Conservation (phyloP, 2,329 filamentous ascomycete genomes). For the Berkeleyomyces rouxiae region DNA sequence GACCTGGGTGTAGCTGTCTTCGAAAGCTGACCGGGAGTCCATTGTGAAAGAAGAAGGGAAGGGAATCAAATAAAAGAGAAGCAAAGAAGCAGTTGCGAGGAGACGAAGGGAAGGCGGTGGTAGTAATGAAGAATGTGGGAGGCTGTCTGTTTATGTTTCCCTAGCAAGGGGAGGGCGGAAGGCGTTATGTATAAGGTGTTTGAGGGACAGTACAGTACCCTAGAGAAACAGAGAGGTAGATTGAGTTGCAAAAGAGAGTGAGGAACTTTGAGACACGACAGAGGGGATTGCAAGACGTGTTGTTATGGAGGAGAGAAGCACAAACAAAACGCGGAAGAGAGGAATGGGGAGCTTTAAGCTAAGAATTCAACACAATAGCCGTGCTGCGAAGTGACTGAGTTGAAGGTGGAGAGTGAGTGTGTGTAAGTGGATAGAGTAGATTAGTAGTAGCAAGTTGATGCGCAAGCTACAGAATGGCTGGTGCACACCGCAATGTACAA, state of each 20-base stretch:
- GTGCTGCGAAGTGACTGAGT: not conserved
- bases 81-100: slow-evolving; percentile 1
- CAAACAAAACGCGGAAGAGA: not conserved
- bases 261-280: not conserved
- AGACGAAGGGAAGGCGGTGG: slow-evolving; percentile 1
- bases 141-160: slow-evolving; percentile 3
- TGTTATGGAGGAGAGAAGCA: not conserved
- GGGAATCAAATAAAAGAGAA: slow-evolving; percentile 9
- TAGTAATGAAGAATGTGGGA: slow-evolving; percentile 7
- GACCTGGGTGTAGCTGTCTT: slow-evolving; percentile 22
- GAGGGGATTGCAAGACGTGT: not conserved
- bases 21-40: slow-evolving; percentile 25
- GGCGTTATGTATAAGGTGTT: slow-evolving; percentile 6
- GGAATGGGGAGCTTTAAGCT: slow-evolving; percentile 1
- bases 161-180: slow-evolving; percentile 1
- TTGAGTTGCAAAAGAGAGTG: not conserved
- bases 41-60: slow-evolving; percentile 22
- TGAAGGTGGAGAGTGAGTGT: not conserved
- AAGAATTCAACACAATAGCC: not conserved
- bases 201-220: not conserved
- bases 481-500: not conserved
- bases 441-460: not conserved
- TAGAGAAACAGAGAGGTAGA: not conserved
- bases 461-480: not conserved
- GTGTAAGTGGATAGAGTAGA: not conserved